Evolutionary conservation across 352 stramenopile species (phyloP).

Genomic region (Saprolegnia parasitica): DNA sequence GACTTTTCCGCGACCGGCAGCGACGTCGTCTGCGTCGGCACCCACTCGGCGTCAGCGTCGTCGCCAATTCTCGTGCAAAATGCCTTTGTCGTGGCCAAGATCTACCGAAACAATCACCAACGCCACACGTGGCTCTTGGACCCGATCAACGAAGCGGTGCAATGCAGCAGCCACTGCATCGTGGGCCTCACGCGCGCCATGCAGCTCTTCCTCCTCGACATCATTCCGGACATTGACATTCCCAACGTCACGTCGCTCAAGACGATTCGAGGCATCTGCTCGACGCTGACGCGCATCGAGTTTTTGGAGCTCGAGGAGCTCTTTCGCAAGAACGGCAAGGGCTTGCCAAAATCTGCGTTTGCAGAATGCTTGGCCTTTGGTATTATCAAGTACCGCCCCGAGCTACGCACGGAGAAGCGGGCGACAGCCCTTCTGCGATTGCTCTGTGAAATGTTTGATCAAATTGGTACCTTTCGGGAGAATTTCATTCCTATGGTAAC

Average conservation of each 20-base stretch:
- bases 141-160: slow-evolving; percentile 33
- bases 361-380: slow-evolving; percentile 45
- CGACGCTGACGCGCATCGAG: slow-evolving; percentile 50
- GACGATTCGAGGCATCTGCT: slow-evolving; percentile 54
- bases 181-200: slow-evolving; percentile 43
- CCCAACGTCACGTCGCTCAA: slow-evolving; percentile 55
- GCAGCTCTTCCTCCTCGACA: slow-evolving; percentile 57
- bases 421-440: slow-evolving; percentile 41
- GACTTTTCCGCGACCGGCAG: neutral
- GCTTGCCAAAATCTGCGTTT: slow-evolving; percentile 48
- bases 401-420: slow-evolving; percentile 36
- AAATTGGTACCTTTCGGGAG: slow-evolving; percentile 35
- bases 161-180: slow-evolving; percentile 44
- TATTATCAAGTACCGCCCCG: slow-evolving; percentile 41
- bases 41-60: neutral
- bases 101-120: slow-evolving; percentile 41
- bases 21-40: slow-evolving; percentile 12
- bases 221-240: slow-evolving; percentile 69
- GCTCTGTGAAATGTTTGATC: slow-evolving; percentile 72
- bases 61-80: slow-evolving; percentile 31
- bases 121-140: slow-evolving; percentile 45
- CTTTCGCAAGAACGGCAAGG: slow-evolving; percentile 35
- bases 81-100: slow-evolving; percentile 48
- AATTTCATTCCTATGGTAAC: neutral
- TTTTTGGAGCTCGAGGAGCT: slow-evolving; percentile 51